Base-by-base conservation (phyloP, 768 basidiomycete genomes). In the Trametes cinnabarina region DNA sequence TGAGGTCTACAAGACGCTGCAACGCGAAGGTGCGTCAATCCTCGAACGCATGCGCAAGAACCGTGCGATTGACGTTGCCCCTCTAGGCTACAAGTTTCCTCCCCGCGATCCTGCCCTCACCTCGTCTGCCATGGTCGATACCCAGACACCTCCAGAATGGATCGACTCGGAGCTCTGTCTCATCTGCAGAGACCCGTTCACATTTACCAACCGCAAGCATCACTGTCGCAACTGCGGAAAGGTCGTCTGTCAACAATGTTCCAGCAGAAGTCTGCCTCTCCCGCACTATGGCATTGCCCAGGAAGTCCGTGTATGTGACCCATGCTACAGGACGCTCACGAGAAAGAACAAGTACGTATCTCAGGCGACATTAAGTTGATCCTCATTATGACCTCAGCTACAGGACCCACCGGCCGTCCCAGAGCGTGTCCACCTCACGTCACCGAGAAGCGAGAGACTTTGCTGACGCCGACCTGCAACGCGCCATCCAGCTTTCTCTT, bases 221-320 rank as follows among this genome's bases (percentile, higher is more conserved):
- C 97, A 99, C 68, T 99, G 97, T 70, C 85, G 97, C 14, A 98
- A 98, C 71, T 99, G 97, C 73, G 97, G 97, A 8, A 87, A 89
- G 69, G 94, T 98, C 14, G 98, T 97, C 68, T 96, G 98, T 73
- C 93, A 95, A 53, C 80, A 84, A 40, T 99, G 97, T 71, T 95
- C 93, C 0, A 87, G 90, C 32, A 90, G 93, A 72, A 76, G 80
- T 2, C 83, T 92, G 72, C 77, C 92, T 0, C 79, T 98, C 22
- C 96, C 97, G 4, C 91, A 94, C 69, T 96, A 92, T 66, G 97
- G 97, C 11, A 94, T 99, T 63, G 79, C 85, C 1, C 88, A 97
- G 67, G 87, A 90, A 35, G 97, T 99, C 6, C 80, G 97, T 37
- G 96, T 98, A 0, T 98, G 97, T 57, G 96, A 99, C 61, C 79